These are phyloP conservation scores for Sarocladium oryzae DNA, from an alignment of 2,329 filamentous ascomycete species.

Conservation along the genomic window DNA sequence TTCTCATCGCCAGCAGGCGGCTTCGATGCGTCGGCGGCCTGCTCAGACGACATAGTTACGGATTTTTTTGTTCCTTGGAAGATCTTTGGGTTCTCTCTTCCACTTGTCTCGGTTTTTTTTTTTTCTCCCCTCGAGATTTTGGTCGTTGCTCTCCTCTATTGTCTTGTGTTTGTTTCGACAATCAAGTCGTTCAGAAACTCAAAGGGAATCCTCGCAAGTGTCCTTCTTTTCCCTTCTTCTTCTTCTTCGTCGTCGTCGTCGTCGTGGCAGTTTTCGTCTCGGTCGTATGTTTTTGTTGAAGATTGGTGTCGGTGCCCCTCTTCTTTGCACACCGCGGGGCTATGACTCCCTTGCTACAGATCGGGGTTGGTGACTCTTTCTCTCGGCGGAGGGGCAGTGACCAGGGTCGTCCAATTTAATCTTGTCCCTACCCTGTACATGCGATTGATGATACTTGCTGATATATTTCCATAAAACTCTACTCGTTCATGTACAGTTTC, in stretches of 20 bases:
- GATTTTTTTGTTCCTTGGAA: too few relatives aligned
- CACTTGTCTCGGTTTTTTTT: too few relatives aligned
- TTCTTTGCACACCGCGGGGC: conserved; percentile 5
- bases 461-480: too few relatives aligned
- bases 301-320: not conserved
- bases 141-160: too few relatives aligned
- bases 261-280: not conserved
- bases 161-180: too few relatives aligned
- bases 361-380: not conserved
- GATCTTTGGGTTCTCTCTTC: not conserved
- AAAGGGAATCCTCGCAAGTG: too few relatives aligned
- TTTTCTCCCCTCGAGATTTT: too few relatives aligned
- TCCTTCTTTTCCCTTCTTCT: too few relatives aligned
- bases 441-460: too few relatives aligned
- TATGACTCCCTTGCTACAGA: conserved; percentile 1
- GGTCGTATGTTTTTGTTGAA: not conserved
- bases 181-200: not conserved
- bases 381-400: conserved; percentile 8
- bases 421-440: not conserved
- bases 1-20: conserved; percentile 25
- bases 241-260: too few relatives aligned
- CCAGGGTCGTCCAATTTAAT: too few relatives aligned
- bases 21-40: conserved; percentile 26
- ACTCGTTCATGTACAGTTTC: too few relatives aligned
- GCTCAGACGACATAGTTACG: conserved; percentile 30